Conservation (phyloP, 78 protist species). For the Planoprotostelium fungivorum region DNA sequence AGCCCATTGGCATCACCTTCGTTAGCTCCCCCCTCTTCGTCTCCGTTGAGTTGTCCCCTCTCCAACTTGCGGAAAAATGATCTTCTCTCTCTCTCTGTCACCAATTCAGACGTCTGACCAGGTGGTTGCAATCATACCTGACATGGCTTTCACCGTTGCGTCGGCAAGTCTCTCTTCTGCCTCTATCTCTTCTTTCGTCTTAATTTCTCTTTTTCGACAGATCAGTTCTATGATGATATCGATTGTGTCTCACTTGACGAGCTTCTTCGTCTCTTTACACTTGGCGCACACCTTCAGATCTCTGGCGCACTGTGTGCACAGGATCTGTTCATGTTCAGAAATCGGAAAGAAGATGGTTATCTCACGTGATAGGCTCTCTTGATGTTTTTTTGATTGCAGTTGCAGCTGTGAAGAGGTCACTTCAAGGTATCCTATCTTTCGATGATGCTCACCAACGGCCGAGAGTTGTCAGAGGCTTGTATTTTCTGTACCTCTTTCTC, state of each 20-base stretch:
- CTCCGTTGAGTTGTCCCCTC: conserved; percentile 9
- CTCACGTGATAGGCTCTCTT: conserved; percentile 54
- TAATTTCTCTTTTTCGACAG: conserved; percentile 13
- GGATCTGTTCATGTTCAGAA: not conserved
- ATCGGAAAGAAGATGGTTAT: not conserved
- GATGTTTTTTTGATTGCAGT: conserved; percentile 24
- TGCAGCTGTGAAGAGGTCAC: not conserved
- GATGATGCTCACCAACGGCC: conserved; percentile 42
- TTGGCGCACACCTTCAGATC: conserved; percentile 61
- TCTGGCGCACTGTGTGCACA: conserved; percentile 44
- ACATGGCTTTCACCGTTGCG: conserved; percentile 34
- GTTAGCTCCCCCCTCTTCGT: too few species aligned
- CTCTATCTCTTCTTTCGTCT: conserved; percentile 9
- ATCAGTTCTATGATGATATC: not conserved
- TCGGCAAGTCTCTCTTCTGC: conserved; percentile 36
- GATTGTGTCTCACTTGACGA: conserved; percentile 32
- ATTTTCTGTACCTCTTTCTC: conserved; percentile 76
- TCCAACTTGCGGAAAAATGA: conserved; percentile 48
- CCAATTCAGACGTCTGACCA: not conserved
- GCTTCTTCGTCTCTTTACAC: conserved; percentile 46
- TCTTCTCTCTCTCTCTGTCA: conserved; percentile 64
- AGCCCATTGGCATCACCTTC: too few species aligned
- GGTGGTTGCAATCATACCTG: not conserved
- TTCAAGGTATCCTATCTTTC: not conserved
- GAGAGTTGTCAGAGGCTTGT: conserved; percentile 76